A percentile compares a stretch with the other conserved stretches of the same genome.
These are phyloP conservation scores for Entomortierella parvispora DNA, from an alignment of 192 early-diverging fungal species.

Conservation along the genomic window DNA sequence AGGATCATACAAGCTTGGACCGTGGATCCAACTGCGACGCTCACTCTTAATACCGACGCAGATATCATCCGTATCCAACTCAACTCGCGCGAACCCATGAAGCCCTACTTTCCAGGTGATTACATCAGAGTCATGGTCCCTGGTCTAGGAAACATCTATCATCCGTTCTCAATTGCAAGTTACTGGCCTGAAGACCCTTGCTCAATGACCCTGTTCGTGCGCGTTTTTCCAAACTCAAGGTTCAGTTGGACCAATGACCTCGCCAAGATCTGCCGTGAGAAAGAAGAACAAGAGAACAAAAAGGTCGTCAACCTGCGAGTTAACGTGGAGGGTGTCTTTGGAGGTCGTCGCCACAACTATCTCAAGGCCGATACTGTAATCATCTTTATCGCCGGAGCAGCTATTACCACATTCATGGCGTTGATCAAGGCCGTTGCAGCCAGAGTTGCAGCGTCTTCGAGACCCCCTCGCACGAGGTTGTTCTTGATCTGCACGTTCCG, in stretches of 20 bases:
- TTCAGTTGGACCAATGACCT: conserved; percentile 36
- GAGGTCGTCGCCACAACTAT: conserved; percentile 47
- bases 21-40: conserved; percentile 22
- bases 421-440: conserved; percentile 40
- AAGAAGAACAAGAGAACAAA: no score
- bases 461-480: conserved; percentile 31
- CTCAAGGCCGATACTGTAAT: conserved; percentile 44
- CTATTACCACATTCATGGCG: conserved; percentile 38
- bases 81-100: conserved; percentile 42
- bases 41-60: conserved; percentile 34
- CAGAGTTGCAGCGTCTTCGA: conserved; percentile 15
- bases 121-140: conserved; percentile 43
- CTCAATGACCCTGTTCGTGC: conserved; percentile 41
- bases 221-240: conserved; percentile 28
- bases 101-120: conserved; percentile 49
- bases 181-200: conserved; percentile 53
- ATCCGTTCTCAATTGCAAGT: conserved; percentile 42
- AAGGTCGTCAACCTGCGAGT: conserved; percentile 19
- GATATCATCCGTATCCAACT: conserved; percentile 44
- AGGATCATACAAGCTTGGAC: conserved; percentile 46
- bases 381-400: conserved; percentile 38
- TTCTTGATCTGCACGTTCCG: conserved; percentile 38
- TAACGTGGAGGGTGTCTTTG: conserved; percentile 51
- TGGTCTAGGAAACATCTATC: conserved; percentile 31
- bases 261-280: conserved; percentile 27